Evolutionary conservation across 108 stramenopile species (phyloP).

Genomic region (Aurantiochytrium sp.): DNA sequence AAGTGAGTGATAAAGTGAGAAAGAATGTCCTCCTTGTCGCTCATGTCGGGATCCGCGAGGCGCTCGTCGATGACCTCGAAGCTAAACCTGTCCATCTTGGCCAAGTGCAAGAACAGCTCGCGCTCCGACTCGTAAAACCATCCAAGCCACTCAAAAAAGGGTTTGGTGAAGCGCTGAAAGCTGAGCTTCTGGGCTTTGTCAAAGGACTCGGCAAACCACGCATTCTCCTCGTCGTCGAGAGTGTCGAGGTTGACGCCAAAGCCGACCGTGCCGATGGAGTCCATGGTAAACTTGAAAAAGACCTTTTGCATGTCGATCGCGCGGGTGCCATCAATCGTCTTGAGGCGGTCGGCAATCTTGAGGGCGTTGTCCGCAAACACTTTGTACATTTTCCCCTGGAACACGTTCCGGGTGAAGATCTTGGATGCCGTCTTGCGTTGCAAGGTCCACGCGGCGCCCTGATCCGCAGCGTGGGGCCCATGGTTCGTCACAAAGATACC

Average conservation of each 20-base stretch:
- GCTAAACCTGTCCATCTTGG: conserved; percentile 33
- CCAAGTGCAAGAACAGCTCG: neutral
- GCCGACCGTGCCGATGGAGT: conserved; percentile 44
- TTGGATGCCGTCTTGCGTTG: conserved; percentile 48
- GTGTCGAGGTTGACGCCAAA: conserved; percentile 43
- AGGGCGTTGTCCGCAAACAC: conserved; percentile 20
- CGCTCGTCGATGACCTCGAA: conserved; percentile 31
- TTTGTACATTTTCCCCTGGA: conserved; percentile 15
- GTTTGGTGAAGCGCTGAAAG: conserved; percentile 13
- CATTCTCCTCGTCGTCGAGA: conserved; percentile 21
- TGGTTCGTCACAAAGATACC: conserved; percentile 41
- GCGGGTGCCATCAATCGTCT: neutral
- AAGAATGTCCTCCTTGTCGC: conserved; percentile 21
- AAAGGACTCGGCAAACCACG: conserved; percentile 38
- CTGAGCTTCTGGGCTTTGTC: conserved; percentile 28
- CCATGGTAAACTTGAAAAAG: conserved; percentile 34
- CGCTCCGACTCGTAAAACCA: neutral
- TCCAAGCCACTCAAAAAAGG: conserved; percentile 23
- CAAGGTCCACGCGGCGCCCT: conserved; percentile 40
- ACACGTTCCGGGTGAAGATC: conserved; percentile 34
- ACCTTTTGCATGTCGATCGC: conserved; percentile 37
- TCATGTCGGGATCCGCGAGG: neutral
- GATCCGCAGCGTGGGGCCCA: neutral
- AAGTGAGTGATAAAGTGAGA: conserved; percentile 19
- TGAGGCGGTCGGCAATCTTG: neutral